Evolutionary conservation across 345 rosid genomes (phyloP).

Genomic region (Citrus maxima): DNA sequence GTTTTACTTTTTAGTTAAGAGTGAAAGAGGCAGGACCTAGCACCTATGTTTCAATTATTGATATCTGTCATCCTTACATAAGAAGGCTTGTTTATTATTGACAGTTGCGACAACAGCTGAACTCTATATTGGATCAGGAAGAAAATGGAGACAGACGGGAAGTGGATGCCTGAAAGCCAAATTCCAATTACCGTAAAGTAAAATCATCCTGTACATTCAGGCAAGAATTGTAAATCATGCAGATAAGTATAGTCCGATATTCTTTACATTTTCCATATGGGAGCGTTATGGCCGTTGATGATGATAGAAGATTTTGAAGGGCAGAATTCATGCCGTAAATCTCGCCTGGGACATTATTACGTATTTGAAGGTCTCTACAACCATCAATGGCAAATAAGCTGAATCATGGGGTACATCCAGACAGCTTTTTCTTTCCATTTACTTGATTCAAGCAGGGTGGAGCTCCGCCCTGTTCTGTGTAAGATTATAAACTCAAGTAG

Average conservation of each 20-base stretch:
- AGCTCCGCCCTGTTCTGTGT: neutral
- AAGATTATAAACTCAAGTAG: neutral
- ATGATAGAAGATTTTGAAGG: neutral
- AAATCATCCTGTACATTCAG: constrained; percentile 21
- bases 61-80: neutral
- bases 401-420: neutral
- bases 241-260: constrained; percentile 11
- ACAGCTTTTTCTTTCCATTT: neutral
- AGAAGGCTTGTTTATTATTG: constrained; percentile 10
- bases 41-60: neutral
- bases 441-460: constrained; percentile 3
- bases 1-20: neutral
- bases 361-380: constrained; percentile 10
- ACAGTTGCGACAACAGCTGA: constrained; percentile 72
- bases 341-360: neutral
- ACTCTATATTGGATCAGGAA: constrained; percentile 42
- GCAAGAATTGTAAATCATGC: constrained; percentile 30
- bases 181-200: constrained; percentile 11
- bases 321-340: constrained; percentile 3
- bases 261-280: constrained; percentile 7
- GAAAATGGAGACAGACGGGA: constrained; percentile 45
- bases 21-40: neutral
- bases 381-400: constrained; percentile 19
- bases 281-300: constrained; percentile 8
- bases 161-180: constrained; percentile 29